Conservation (phyloP, 192 early-diverging fungal genomes). For the Mortierella claussenii region DNA sequence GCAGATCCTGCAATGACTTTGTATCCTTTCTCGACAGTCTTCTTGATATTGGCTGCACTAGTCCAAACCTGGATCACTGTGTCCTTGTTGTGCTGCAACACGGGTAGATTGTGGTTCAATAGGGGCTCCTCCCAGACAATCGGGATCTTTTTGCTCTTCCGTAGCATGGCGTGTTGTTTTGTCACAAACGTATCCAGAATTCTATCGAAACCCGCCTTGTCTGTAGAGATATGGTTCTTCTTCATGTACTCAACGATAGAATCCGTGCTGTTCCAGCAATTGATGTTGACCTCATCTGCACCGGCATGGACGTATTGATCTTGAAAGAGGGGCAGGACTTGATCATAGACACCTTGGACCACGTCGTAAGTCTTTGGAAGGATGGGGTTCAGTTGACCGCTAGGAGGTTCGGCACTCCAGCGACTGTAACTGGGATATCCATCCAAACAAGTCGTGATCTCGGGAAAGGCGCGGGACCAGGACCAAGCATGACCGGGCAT, state of each 20-base stretch:
- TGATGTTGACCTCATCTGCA: slow-evolving; percentile 78
- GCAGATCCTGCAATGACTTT: slow-evolving; percentile 71
- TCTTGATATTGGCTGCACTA: slow-evolving; percentile 64
- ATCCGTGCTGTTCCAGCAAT: slow-evolving; percentile 70
- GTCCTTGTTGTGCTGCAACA: slow-evolving; percentile 63
- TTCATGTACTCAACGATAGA: slow-evolving; percentile 47
- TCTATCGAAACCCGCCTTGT: slow-evolving; percentile 19
- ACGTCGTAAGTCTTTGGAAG: slow-evolving; percentile 71
- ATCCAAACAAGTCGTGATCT: slow-evolving; percentile 66
- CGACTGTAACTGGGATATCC: slow-evolving; percentile 62
- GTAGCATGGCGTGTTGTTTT: slow-evolving; percentile 59
- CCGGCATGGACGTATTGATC: slow-evolving; percentile 83
- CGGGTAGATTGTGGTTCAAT: slow-evolving; percentile 59
- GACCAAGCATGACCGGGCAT: slow-evolving; percentile 87
- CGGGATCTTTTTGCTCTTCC: slow-evolving; percentile 57
- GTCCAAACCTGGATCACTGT: slow-evolving; percentile 80
- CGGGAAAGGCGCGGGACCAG: slow-evolving; percentile 57
- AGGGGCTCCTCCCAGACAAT: slow-evolving; percentile 88
- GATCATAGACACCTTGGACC: slow-evolving; percentile 70
- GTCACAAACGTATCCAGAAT: slow-evolving; percentile 58
- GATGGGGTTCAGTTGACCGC: slow-evolving; percentile 84
- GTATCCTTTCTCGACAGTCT: slow-evolving; percentile 71
- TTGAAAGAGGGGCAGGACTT: slow-evolving; percentile 72
- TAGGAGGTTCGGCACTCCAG: slow-evolving; percentile 72
- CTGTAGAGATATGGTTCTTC: slow-evolving; percentile 10